phyloP scores from a whole-genome alignment of 106 monocot species.

The Agapanthus africanus region DNA sequence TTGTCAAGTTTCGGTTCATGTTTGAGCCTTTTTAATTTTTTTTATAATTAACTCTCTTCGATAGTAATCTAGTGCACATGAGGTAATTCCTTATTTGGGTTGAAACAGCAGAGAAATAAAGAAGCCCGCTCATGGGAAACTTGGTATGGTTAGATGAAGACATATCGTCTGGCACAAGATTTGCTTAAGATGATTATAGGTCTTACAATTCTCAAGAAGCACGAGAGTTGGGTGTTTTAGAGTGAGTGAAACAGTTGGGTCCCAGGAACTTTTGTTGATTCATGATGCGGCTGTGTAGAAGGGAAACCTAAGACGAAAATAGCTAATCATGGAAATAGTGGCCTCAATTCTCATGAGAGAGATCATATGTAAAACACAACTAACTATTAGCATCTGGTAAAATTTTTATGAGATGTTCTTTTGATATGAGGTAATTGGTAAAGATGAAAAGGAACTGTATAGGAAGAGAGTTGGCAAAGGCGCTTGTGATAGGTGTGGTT shows the following conservation, averaged over 20 bases:
- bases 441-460: not conserved
- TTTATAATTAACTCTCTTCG: too few species aligned
- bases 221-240: conserved; percentile 51
- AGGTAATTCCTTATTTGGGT: too few species aligned
- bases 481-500: not conserved
- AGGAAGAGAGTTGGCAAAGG: not conserved
- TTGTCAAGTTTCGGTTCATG: too few species aligned
- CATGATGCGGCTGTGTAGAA: not conserved
- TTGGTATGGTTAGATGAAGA: conserved; percentile 24
- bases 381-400: not conserved
- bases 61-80: too few species aligned
- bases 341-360: not conserved
- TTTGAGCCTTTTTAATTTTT: too few species aligned
- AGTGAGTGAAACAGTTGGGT: conserved; percentile 39
- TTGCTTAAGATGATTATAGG: conserved; percentile 33
- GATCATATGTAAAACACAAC: not conserved
- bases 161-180: conserved; percentile 51
- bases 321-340: not conserved
- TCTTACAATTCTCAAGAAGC: conserved; percentile 46
- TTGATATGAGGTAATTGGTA: not conserved
- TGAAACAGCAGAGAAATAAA: conserved; percentile 48
- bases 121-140: conserved; percentile 66
- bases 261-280: conserved; percentile 28
- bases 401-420: not conserved
- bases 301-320: not conserved